These are phyloP conservation scores for Aspergillus tanneri DNA, from an alignment of 2,329 filamentous ascomycete species.

Conservation along the genomic window DNA sequence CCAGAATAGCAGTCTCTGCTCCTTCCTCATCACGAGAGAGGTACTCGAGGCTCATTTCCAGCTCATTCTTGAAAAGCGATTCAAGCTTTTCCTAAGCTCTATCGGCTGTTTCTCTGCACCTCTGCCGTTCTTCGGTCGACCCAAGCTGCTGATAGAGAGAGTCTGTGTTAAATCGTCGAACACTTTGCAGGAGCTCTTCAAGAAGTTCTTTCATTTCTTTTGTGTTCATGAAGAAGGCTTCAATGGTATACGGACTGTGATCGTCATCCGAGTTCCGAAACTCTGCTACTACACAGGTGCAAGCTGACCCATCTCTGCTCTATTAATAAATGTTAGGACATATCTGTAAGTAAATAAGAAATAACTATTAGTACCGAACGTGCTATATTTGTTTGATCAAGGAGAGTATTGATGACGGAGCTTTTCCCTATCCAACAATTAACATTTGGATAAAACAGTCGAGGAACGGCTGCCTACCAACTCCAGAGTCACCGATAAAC, in stretches of 20 bases:
- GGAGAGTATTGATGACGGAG: slow-evolving; percentile 10
- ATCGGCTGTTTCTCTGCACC: slow-evolving; percentile 3
- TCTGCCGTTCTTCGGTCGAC: slow-evolving; percentile 9
- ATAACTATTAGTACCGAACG: slow-evolving; percentile 2
- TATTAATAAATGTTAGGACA: neutral
- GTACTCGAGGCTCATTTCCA: slow-evolving; percentile 12
- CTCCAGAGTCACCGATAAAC: slow-evolving; percentile 19
- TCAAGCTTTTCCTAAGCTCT: slow-evolving; percentile 17
- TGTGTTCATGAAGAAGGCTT: slow-evolving; percentile 17
- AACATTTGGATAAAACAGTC: neutral
- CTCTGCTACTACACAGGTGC: slow-evolving; percentile 22
- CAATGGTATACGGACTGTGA: slow-evolving; percentile 15
- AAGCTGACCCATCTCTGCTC: slow-evolving; percentile 17
- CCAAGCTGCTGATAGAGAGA: slow-evolving; percentile 6
- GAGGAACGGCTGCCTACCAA: slow-evolving; percentile 8
- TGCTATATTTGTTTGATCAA: slow-evolving; percentile 4
- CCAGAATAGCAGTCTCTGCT: slow-evolving; percentile 10
- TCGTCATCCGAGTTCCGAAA: slow-evolving; percentile 14
- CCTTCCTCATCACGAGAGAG: slow-evolving; percentile 10
- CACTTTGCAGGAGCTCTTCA: slow-evolving; percentile 14
- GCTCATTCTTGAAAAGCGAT: slow-evolving; percentile 17
- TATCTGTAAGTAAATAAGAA: neutral
- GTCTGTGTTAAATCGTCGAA: slow-evolving; percentile 10
- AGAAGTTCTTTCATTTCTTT: slow-evolving; percentile 18
- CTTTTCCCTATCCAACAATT: slow-evolving; percentile 8